Evolutionary conservation across 2,329 filamentous ascomycete genomes (phyloP).

Genomic region (Lizonia empirigonia): DNA sequence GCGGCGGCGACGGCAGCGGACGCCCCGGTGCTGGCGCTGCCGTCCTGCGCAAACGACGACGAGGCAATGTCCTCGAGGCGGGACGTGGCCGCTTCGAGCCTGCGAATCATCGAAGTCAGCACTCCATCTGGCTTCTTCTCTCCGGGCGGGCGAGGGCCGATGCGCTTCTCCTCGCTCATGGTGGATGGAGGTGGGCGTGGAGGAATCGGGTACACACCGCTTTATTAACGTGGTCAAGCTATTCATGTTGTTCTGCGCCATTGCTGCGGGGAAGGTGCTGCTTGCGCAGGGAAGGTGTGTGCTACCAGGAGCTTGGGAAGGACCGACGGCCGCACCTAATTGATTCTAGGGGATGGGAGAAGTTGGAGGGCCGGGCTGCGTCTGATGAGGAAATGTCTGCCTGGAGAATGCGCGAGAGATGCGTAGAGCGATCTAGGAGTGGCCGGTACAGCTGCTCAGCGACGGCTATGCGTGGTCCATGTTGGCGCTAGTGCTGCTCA

Average conservation of each 20-base stretch:
- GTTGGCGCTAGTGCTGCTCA: conserved; percentile 13
- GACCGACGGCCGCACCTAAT: too few species aligned
- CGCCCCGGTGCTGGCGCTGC: conserved; percentile 27
- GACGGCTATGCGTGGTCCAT: not conserved
- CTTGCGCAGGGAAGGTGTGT: conserved; percentile 33
- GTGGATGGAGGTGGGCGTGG: conserved; percentile 10
- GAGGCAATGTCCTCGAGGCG: conserved; percentile 95
- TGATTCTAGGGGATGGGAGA: too few species aligned
- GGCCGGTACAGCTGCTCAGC: conserved; percentile 1
- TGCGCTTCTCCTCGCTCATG: conserved; percentile 16
- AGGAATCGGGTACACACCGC: conserved; percentile 66
- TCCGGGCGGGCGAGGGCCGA: conserved; percentile 23
- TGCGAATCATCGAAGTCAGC: conserved; percentile 61
- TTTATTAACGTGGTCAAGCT: conserved; percentile 98
- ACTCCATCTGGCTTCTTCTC: conserved; percentile 42
- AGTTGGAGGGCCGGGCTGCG: not conserved
- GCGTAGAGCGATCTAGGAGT: conserved; percentile 4
- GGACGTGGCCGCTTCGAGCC: conserved; percentile 95
- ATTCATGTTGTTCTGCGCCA: conserved; percentile 87
- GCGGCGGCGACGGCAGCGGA: conserved; percentile 38
- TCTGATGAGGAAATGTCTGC: conserved; percentile 4
- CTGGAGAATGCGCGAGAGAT: not conserved
- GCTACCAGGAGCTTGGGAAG: conserved; percentile 29
- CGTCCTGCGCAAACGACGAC: conserved; percentile 65
- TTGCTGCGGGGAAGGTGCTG: conserved; percentile 49